Conservation (phyloP, 1,284 basidiomycete genomes). For the Pascua guehoae region DNA sequence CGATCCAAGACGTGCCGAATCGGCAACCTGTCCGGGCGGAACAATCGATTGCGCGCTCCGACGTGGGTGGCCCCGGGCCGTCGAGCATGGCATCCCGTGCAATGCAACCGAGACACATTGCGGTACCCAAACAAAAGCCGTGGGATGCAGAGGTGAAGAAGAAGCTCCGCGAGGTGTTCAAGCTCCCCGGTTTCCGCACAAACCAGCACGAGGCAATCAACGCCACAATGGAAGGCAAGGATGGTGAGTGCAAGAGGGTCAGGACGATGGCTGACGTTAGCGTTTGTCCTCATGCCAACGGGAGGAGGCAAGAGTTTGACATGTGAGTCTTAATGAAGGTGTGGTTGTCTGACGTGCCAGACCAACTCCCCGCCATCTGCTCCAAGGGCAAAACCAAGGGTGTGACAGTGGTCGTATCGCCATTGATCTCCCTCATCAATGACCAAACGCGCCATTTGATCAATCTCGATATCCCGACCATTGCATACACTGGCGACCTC, state of each 20-base stretch:
- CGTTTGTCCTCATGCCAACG: slow-evolving; percentile 94
- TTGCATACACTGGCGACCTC: slow-evolving; percentile 67
- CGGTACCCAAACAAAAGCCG: slow-evolving; percentile 39
- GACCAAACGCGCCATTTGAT: slow-evolving; percentile 80
- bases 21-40: too few relatives aligned
- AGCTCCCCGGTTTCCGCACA: slow-evolving; percentile 65
- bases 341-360: slow-evolving; percentile 17
- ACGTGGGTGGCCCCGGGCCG: too few relatives aligned
- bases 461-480: slow-evolving; percentile 65
- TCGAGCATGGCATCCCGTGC: too few relatives aligned
- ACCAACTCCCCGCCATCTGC: slow-evolving; percentile 81
- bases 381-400: slow-evolving; percentile 66
- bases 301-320: slow-evolving; percentile 91
- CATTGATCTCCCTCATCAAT: slow-evolving; percentile 82
- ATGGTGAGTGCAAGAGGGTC: slow-evolving; percentile 45
- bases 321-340: slow-evolving; percentile 49
- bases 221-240: slow-evolving; percentile 68
- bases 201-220: slow-evolving; percentile 88
- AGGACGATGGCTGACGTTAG: slow-evolving; percentile 38
- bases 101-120: slow-evolving; percentile 1
- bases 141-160: slow-evolving; percentile 61
- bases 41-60: too few relatives aligned
- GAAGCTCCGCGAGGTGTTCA: slow-evolving; percentile 65
- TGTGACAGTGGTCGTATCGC: slow-evolving; percentile 88
- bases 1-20: neutral